Conservation (phyloP, 192 early-diverging fungal genomes). For the Dispira parvispora region DNA sequence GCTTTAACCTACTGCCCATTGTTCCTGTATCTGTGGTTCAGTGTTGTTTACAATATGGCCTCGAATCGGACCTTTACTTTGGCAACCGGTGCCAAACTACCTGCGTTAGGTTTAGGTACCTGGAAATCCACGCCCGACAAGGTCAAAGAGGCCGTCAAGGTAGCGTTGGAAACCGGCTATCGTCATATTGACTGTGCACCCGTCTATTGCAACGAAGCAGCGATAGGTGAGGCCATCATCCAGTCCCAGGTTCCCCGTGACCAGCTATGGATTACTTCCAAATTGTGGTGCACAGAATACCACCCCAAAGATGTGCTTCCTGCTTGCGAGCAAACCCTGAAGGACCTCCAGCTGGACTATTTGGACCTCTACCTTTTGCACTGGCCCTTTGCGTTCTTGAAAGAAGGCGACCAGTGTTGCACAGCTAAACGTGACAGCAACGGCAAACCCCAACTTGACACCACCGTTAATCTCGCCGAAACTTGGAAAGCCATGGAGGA, state of each 20-base stretch:
- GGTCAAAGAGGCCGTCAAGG: slow-evolving; percentile 3
- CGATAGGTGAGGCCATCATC: slow-evolving; percentile 34
- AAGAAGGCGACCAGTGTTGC: slow-evolving; percentile 26
- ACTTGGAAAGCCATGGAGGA: slow-evolving; percentile 61
- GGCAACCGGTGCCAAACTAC: background rate
- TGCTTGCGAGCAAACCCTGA: slow-evolving; percentile 34
- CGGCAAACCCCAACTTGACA: slow-evolving; percentile 21
- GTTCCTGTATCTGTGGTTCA: too few species aligned
- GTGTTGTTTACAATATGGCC: too few species aligned
- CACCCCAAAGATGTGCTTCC: slow-evolving; percentile 28
- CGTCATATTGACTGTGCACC: slow-evolving; percentile 36
- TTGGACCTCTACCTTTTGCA: slow-evolving; percentile 55
- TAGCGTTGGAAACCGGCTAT: slow-evolving; percentile 18
- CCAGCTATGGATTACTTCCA: slow-evolving; percentile 37
- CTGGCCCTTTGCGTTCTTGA: slow-evolving; percentile 29
- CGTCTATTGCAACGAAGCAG: slow-evolving; percentile 45
- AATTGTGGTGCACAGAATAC: slow-evolving; percentile 37
- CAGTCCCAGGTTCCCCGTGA: background rate
- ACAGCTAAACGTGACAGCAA: background rate
- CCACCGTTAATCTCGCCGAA: slow-evolving; percentile 30
- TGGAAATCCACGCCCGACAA: background rate
- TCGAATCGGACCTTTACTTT: too few species aligned
- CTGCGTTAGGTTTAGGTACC: background rate
- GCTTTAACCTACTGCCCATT: too few species aligned
- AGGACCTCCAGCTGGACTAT: slow-evolving; percentile 33